phyloP scores from a whole-genome alignment of 805 yeast genomes.

The Candida gorgasii region DNA sequence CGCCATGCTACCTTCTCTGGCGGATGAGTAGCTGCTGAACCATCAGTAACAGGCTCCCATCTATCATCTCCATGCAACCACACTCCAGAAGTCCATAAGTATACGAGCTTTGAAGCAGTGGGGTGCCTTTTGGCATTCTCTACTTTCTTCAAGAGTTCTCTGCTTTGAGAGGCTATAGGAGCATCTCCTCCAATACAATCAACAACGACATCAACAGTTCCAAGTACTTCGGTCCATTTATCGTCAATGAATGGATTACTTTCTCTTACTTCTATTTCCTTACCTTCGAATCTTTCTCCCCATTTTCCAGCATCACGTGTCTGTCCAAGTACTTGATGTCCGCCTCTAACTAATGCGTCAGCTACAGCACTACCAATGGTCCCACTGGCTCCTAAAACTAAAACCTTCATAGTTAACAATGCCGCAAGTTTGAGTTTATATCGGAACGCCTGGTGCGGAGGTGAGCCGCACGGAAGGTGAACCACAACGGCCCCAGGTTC shows the following conservation, averaged over 20 bases:
- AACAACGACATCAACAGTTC: conserved; percentile 8
- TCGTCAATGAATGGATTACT: conserved; percentile 10
- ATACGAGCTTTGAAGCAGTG: conserved; percentile 5
- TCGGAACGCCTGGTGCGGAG: no score
- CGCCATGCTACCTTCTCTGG: conserved; percentile 11
- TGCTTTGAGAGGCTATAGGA: conserved; percentile 19
- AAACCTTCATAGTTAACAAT: background rate
- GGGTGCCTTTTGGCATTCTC: conserved; percentile 3
- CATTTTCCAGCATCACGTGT: conserved; percentile 7
- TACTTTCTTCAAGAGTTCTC: conserved; percentile 18
- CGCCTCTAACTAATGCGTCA: conserved; percentile 5
- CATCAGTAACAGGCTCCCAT: conserved; percentile 11
- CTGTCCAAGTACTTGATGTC: conserved; percentile 11
- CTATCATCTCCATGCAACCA: conserved; percentile 12
- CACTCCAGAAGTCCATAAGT: conserved; percentile 11
- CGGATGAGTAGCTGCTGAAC: conserved; percentile 8
- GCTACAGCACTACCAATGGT: conserved; percentile 4
- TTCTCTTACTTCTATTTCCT: conserved; percentile 10
- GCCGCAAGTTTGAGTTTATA: no score
- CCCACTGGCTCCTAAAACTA: conserved; percentile 12
- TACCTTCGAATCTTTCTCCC: conserved; percentile 5
- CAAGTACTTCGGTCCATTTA: conserved; percentile 10
- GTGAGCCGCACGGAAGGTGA: no score
- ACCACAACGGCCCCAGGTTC: no score
- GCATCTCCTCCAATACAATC: conserved; percentile 11